Conservation (phyloP, 163 green algal species). For the Smithsoniella earleae region DNA sequence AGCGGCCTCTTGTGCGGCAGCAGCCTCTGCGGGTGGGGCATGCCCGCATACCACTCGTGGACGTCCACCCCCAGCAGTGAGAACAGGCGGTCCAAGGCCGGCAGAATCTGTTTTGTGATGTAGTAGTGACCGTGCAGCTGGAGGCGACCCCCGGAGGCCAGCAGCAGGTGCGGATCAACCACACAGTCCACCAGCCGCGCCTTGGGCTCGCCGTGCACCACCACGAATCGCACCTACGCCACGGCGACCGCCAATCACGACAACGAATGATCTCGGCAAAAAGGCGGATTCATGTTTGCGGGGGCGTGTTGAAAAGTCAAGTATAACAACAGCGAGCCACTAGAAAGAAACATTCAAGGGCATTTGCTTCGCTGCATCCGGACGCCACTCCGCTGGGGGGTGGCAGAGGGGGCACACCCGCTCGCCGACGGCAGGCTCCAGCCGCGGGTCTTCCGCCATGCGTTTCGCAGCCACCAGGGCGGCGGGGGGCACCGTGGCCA, state of each 20-base stretch:
- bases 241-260: too few species aligned
- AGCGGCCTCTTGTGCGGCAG: slow-evolving; percentile 74
- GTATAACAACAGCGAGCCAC: background rate
- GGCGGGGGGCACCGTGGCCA: slow-evolving; percentile 60
- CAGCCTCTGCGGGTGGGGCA: slow-evolving; percentile 59
- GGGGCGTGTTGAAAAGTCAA: background rate
- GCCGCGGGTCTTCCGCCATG: slow-evolving; percentile 75
- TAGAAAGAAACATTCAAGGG: background rate
- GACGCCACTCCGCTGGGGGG: too few species aligned
- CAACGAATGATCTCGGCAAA: too few species aligned
- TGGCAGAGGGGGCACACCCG: slow-evolving; percentile 51
- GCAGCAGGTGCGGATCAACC: slow-evolving; percentile 59
- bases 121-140: slow-evolving; percentile 85
- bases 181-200: slow-evolving; percentile 70
- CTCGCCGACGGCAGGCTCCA: slow-evolving; percentile 78
- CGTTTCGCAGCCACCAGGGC: slow-evolving; percentile 79
- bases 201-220: slow-evolving; percentile 75
- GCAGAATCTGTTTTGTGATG: slow-evolving; percentile 88
- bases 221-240: slow-evolving; percentile 49
- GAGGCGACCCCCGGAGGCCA: slow-evolving; percentile 52
- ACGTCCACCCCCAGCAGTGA: slow-evolving; percentile 81
- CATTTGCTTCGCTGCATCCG: background rate
- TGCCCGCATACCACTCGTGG: slow-evolving; percentile 62
- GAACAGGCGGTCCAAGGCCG: slow-evolving; percentile 77
- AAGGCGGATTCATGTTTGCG: background rate